A percentile compares a stretch with the other conserved stretches of the same genome.
Conservation (phyloP, 225 moss, liverwort and hornwort species). For the Takakia lepidozioides region DNA sequence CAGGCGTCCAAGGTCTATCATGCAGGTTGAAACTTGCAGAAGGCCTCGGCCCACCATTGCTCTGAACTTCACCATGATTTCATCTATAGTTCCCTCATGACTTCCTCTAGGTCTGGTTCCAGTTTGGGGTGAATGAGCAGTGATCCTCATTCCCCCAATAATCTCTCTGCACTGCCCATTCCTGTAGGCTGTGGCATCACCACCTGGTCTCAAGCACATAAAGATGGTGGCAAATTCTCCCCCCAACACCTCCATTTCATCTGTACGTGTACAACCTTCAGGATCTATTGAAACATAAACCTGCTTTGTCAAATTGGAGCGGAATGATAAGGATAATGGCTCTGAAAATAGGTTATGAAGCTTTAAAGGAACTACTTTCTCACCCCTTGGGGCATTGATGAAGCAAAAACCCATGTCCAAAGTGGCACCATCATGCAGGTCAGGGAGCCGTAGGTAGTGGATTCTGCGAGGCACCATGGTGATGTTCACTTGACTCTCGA, state of each 20-base stretch:
- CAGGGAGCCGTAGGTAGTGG: conserved; percentile 60
- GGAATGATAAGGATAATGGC: conserved; percentile 51
- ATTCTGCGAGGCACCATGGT: conserved; percentile 59
- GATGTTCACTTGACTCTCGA: conserved; percentile 45
- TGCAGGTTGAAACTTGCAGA: conserved; percentile 75
- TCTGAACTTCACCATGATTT: conserved; percentile 89
- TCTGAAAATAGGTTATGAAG: conserved; percentile 55
- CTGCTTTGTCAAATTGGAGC: conserved; percentile 86
- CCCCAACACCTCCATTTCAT: conserved; percentile 58
- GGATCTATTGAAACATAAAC: conserved; percentile 58
- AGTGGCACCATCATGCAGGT: conserved; percentile 59
- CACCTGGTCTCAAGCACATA: conserved; percentile 79
- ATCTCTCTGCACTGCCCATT: conserved; percentile 82
- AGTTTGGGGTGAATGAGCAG: conserved; percentile 28
- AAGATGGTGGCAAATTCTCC: conserved; percentile 45
- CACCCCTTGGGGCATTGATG: conserved; percentile 66
- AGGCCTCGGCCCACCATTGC: conserved; percentile 76
- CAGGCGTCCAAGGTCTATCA: conserved; percentile 85
- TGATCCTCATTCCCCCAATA: conserved; percentile 88
- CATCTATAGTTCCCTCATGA: conserved; percentile 53
- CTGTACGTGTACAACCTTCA: conserved; percentile 45
- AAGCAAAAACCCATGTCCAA: conserved; percentile 91
- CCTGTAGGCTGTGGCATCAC: conserved; percentile 77
- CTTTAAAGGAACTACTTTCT: conserved; percentile 70
- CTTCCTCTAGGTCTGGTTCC: conserved; percentile 14